A percentile compares a stretch with the other conserved stretches of the same genome.
Conservation (phyloP, 352 stramenopile genomes). For the Blastocystis sp. region DNA sequence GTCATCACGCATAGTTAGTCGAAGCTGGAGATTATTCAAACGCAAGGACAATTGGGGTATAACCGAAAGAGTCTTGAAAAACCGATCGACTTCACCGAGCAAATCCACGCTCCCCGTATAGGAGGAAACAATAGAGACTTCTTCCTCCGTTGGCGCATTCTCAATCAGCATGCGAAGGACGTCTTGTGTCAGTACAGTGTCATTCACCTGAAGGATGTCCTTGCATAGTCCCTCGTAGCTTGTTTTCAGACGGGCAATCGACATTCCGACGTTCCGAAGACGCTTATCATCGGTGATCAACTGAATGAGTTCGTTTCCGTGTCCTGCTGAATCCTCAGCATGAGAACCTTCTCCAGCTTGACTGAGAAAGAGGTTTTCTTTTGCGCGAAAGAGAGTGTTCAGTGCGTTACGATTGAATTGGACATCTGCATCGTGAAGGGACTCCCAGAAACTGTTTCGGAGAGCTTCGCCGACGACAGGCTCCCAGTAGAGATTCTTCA, state of each 20-base stretch:
- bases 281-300: constrained; percentile 21
- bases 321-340: neutral
- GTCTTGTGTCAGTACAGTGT: constrained; percentile 4
- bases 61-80: constrained; percentile 71
- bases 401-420: neutral
- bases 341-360: neutral
- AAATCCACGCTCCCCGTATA: constrained; percentile 66
- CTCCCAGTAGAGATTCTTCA: constrained; percentile 46
- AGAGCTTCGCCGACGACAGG: neutral
- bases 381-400: neutral
- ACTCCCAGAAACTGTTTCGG: constrained; percentile 2
- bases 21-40: constrained; percentile 65
- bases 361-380: constrained; percentile 13
- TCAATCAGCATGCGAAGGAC: constrained; percentile 22
- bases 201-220: constrained; percentile 14
- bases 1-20: constrained; percentile 66
- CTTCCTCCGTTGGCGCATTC: constrained; percentile 36
- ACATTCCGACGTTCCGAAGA: constrained; percentile 61
- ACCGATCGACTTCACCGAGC: constrained; percentile 70
- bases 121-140: constrained; percentile 65
- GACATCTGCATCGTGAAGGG: neutral
- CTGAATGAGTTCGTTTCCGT: neutral
- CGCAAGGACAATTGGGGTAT: constrained; percentile 68
- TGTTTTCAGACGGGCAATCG: constrained; percentile 5
- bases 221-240: neutral